Base-by-base conservation (phyloP, 225 moss, liverwort and hornwort species). In the Marchantia polymorpha region DNA sequence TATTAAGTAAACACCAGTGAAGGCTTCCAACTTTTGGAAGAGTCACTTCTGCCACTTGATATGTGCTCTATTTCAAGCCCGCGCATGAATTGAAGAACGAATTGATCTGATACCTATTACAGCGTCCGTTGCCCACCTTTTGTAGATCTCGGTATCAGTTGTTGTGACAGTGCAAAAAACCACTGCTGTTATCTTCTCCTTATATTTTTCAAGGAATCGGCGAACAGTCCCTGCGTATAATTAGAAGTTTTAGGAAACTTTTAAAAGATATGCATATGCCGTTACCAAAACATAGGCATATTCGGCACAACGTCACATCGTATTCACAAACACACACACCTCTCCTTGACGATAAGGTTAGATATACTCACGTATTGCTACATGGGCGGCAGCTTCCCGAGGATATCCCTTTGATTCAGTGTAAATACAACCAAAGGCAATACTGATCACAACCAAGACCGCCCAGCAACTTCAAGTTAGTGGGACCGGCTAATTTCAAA, bases 381-480 rank as follows among this genome's bases (percentile, higher is more conserved):
- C 99, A 86, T 99, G 99, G 61, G 99, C 95, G 79, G 99, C 99
- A 78, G 93, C 88, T 64, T 99, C 99, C 76, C 92, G 91, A 78
- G 99, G 99, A 88, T 95, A 99, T 26, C 90, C 93, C 88, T 99
- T 99, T 68, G 88, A 76, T 92, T 99, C 99, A 55, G 95, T 99
- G 82, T 99, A 99, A 73, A 99, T 94, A 85, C 95, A 95, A 49
- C 89, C 90, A 46, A 99, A 76, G 46, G 99, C 99, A 82, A 99
- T 99, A 82, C 99, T 99, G 89, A 55, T 15, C 52, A 81, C 69
- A 73, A 30, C 77, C 80, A 46, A 72, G 83, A 84, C 70, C 19
- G 39, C 25, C 51, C n/a, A 58, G 6, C 52, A 76, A 59, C 13
- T 54, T 6, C 71, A 71, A 50, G 71, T 71, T 51, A 50, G 27